Evolutionary conservation across 2,329 filamentous ascomycete species (phyloP).

Genomic region (Erysiphe pulchra): DNA sequence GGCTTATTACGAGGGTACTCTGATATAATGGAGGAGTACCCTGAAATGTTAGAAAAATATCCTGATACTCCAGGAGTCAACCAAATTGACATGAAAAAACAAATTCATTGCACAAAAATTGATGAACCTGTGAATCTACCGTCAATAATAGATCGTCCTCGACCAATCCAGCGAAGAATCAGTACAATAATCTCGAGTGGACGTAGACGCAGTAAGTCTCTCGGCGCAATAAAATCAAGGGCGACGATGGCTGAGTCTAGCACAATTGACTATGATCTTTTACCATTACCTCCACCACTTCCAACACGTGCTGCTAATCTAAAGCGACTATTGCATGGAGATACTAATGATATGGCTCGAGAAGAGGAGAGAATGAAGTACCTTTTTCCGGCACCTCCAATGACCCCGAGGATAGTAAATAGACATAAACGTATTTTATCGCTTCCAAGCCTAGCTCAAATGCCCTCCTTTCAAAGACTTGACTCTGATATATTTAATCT

Average conservation of each 20-base stretch:
- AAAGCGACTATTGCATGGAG: constrained; percentile 20
- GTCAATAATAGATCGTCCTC: constrained; percentile 13
- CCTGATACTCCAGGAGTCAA: too few species aligned
- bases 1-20: constrained; percentile 2
- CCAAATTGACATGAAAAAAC: too few species aligned
- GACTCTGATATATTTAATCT: too few species aligned
- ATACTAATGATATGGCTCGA: constrained; percentile 31
- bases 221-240: constrained; percentile 19
- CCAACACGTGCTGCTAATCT: constrained; percentile 18
- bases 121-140: constrained; percentile 4
- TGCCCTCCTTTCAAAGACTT: too few species aligned
- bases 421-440: constrained; percentile 15
- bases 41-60: not conserved
- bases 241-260: constrained; percentile 21
- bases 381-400: constrained; percentile 19
- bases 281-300: constrained; percentile 22
- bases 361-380: constrained; percentile 27
- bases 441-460: constrained; percentile 18
- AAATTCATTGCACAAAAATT: too few species aligned
- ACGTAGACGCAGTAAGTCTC: constrained; percentile 22
- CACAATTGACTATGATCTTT: constrained; percentile 21
- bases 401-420: constrained; percentile 5
- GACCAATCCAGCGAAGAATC: constrained; percentile 10
- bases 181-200: constrained; percentile 22
- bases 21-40: constrained; percentile 5